Percentiles rank a stretch among this genome's conserved stretches.
phyloP scores from a whole-genome alignment of 139 green algal species.

The Haematococcus sp. region DNA sequence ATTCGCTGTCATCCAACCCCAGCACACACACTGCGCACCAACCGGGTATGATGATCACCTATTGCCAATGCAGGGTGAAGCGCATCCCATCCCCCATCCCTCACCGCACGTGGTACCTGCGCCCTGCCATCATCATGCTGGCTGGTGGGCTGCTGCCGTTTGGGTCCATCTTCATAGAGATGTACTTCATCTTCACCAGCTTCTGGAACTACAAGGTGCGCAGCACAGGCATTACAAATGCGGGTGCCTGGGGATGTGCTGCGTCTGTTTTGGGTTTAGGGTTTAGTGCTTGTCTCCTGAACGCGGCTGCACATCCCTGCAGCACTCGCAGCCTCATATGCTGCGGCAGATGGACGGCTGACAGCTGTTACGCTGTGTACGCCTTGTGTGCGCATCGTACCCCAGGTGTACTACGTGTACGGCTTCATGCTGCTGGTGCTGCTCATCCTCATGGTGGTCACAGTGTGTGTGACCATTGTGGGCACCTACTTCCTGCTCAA shows the following conservation, averaged over 20 bases:
- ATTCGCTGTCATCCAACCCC: too few relatives aligned
- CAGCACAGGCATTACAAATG: not conserved
- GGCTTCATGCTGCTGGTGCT: slow-evolving; percentile 97
- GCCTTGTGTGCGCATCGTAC: too few relatives aligned
- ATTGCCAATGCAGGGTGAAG: slow-evolving; percentile 89
- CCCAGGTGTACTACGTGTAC: slow-evolving; percentile 95
- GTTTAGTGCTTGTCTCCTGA: too few relatives aligned
- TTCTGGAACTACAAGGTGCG: slow-evolving; percentile 96
- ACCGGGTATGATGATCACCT: too few relatives aligned
- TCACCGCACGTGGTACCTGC: slow-evolving; percentile 87
- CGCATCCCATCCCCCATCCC: slow-evolving; percentile 93
- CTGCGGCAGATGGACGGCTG: too few relatives aligned
- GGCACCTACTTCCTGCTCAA: slow-evolving; percentile 99
- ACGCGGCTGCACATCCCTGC: too few relatives aligned
- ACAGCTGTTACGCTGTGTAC: too few relatives aligned
- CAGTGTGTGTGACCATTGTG: slow-evolving; percentile 85
- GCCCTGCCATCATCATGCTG: slow-evolving; percentile 63
- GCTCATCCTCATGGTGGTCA: slow-evolving; percentile 92
- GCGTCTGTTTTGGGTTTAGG: too few relatives aligned
- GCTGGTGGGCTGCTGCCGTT: slow-evolving; percentile 92
- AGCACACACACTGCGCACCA: too few relatives aligned
- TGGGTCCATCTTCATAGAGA: slow-evolving; percentile 98
- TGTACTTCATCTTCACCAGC: slow-evolving; percentile 97
- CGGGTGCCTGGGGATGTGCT: not conserved
- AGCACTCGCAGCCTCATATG: too few relatives aligned